A percentile compares a stretch with the other conserved stretches of the same genome.
These are phyloP conservation scores for Aureobasidium sp. DNA, from an alignment of 2,329 filamentous ascomycete genomes.

Conservation along the genomic window DNA sequence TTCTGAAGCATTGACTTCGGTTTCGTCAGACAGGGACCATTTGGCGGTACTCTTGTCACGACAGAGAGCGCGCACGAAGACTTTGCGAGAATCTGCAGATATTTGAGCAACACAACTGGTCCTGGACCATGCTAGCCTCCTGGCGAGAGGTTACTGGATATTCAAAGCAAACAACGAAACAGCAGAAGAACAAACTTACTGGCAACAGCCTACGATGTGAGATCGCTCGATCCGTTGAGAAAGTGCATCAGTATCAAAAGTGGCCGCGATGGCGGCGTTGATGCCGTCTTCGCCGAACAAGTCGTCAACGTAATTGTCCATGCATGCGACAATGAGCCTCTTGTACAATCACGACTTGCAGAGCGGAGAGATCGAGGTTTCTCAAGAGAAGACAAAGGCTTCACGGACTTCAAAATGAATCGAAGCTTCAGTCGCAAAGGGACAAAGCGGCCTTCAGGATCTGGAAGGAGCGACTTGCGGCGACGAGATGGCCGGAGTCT, in stretches of 20 bases:
- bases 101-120: conserved; percentile 79
- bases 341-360: neutral
- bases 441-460: neutral
- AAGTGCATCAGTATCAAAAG: conserved; percentile 57
- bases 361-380: neutral
- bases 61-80: conserved; percentile 66
- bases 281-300: conserved; percentile 62
- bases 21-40: conserved; percentile 72
- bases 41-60: conserved; percentile 59
- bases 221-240: conserved; percentile 69
- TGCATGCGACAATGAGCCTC: conserved; percentile 23
- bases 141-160: conserved; percentile 29
- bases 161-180: neutral
- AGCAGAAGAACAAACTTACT: conserved; percentile 48
- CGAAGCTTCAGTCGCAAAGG: neutral
- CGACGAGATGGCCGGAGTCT: neutral
- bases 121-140: conserved; percentile 80
- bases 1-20: conserved; percentile 53
- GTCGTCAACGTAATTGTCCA: conserved; percentile 56
- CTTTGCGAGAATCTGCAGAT: conserved; percentile 57
- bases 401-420: neutral
- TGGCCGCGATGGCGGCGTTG: conserved; percentile 50
- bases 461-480: neutral
- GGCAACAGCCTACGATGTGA: conserved; percentile 66
- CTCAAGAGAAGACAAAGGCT: neutral